Base-by-base conservation (phyloP, 306 rosid species). In the Trifolium fragiferum region DNA sequence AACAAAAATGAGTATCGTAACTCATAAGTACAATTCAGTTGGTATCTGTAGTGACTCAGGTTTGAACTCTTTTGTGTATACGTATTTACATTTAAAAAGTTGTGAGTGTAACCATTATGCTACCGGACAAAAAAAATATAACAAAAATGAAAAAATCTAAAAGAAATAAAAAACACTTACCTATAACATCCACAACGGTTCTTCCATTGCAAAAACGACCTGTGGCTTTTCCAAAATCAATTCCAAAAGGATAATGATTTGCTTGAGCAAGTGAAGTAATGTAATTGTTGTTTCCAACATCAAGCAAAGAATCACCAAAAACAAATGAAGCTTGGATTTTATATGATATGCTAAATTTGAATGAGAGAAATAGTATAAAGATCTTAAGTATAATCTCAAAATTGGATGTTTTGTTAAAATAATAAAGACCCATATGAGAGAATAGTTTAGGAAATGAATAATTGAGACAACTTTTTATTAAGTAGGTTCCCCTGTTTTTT, bases 291-390 rank as follows among this genome's bases (percentile, higher is more conserved):
- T 88, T 92, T 7, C 97, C 97, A 0, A 67, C 88, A 59, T 92
- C 97, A 4, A 89, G 76, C 74, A 92, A 67, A 10, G 93, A 89
- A 78, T 92, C 97, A 16, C 93, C 91, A 46, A 92, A 92, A 35
- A 92, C 88, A 85, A 92, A 89, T 55, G 61, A 55, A 20, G 30
- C 32, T 55, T 89, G 77, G 50, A 81, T n/a, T 49, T 38, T 47
- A 18, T 35, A 62, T 30, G 88, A 82, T 25, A 65, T 80, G 73
- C 86, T 77, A 20, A 55, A 49, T 57, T 77, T 64, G 33, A 68
- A 73, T 11, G 76, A 35, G 6, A 75, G 37, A n/a, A 76, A 70
- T 37, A 50, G 32, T 10, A 63, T 70, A 23, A 60, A 69, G 12
- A 49, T 33, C 54, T 5, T 73, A 46, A 76, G 8, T 38, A 53